These are phyloP conservation scores for Ophiostoma himal-ulmi DNA, from an alignment of 2,329 filamentous ascomycete genomes.

Conservation along the genomic window DNA sequence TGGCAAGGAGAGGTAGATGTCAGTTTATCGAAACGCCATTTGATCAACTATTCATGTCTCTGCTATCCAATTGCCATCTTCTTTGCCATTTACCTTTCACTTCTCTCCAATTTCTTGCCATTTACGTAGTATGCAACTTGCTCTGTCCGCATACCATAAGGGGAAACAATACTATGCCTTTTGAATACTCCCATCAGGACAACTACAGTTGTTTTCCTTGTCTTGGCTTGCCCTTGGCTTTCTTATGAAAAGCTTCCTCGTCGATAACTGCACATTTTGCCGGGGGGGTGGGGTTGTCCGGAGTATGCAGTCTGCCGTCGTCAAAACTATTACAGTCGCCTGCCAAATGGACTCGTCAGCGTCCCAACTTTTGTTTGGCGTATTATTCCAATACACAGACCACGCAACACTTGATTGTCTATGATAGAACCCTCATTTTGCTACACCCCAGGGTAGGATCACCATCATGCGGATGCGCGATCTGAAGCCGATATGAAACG, in stretches of 20 bases:
- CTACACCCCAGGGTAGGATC: constrained; percentile 13
- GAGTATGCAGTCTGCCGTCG: not conserved
- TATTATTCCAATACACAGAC: not conserved
- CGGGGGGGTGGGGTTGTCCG: not conserved
- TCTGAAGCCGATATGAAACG: constrained; percentile 33
- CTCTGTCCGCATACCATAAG: not conserved
- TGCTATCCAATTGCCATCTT: not conserved
- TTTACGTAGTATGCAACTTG: not conserved
- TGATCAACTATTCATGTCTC: not conserved
- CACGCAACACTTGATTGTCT: not conserved
- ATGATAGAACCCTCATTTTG: not conserved
- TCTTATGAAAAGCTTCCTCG: not conserved
- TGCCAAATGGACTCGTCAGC: constrained; percentile 4
- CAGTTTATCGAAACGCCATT: constrained; percentile 4
- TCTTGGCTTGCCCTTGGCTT: not conserved
- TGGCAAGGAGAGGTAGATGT: constrained; percentile 3
- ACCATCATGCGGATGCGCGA: constrained; percentile 19
- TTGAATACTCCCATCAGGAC: not conserved
- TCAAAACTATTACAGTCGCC: not conserved
- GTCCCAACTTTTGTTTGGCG: not conserved
- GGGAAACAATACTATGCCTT: not conserved
- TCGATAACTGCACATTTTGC: not conserved
- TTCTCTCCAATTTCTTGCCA: not conserved
- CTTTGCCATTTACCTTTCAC: not conserved
- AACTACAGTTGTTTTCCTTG: not conserved